Percentiles rank a stretch among this genome's conserved stretches.
phyloP scores from a whole-genome alignment of 2,329 filamentous ascomycete species.

The Cladophialophora exuberans region DNA sequence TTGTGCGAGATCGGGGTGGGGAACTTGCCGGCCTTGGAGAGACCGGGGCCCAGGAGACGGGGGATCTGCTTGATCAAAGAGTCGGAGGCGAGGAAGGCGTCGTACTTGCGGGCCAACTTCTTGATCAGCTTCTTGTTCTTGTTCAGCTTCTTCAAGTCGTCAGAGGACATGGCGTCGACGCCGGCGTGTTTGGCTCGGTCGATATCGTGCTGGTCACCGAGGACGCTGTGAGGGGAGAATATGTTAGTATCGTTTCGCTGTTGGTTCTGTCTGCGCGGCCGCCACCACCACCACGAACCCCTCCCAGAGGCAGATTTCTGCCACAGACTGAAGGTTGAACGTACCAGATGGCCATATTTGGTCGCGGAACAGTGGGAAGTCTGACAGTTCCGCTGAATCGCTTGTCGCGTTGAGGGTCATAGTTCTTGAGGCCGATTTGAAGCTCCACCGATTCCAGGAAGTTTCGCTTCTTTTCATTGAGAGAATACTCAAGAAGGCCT shows the following conservation, averaged over 20 bases:
- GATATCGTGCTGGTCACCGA: constrained; percentile 97
- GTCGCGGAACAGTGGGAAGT: constrained; percentile 72
- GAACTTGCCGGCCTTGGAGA: constrained; percentile 93
- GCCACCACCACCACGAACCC: constrained; percentile 5
- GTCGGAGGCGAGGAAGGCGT: constrained; percentile 97
- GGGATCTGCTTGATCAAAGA: constrained; percentile 99
- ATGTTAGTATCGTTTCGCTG: constrained; percentile 10
- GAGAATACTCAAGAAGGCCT: constrained; percentile 93
- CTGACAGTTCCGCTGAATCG: constrained; percentile 99
- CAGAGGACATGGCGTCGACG: constrained; percentile 96
- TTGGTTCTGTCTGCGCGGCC: constrained; percentile 14
- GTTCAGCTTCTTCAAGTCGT: constrained; percentile 99
- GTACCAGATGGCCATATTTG: constrained; percentile 83
- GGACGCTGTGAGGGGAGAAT: constrained; percentile 59
- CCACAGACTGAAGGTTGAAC: not conserved
- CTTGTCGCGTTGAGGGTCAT: constrained; percentile 99
- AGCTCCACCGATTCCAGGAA: constrained; percentile 87
- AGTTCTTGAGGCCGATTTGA: constrained; percentile 96
- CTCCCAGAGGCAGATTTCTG: not conserved
- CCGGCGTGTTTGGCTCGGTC: constrained; percentile 99
- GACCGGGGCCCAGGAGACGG: constrained; percentile 97
- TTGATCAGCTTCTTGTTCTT: constrained; percentile 99
- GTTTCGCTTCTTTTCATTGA: constrained; percentile 96
- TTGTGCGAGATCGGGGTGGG: constrained; percentile 95
- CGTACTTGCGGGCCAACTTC: constrained; percentile 99